phyloP scores from a whole-genome alignment of 257 asterid genomes.

The Nicotiana tabacum region DNA sequence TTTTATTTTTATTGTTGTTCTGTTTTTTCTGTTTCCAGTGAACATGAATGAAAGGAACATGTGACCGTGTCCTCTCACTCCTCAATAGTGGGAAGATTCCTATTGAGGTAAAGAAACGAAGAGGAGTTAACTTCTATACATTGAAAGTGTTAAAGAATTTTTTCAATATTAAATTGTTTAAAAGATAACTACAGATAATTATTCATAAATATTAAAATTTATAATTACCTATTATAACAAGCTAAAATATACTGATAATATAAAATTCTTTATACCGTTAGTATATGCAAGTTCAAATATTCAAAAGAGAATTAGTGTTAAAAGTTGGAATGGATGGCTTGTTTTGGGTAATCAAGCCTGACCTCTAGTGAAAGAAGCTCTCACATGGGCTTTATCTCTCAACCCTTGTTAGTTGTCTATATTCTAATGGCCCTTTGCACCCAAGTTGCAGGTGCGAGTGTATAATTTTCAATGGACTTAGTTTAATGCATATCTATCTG shows the following conservation, averaged over 20 bases:
- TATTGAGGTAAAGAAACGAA: not conserved
- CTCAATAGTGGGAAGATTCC: conserved; percentile 24
- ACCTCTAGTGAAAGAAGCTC: conserved; percentile 13
- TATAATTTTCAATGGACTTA: conserved; percentile 18
- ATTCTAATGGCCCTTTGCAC: conserved; percentile 14
- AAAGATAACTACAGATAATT: too few species aligned
- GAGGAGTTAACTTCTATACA: not conserved
- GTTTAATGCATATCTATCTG: conserved; percentile 25
- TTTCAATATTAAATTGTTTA: too few species aligned
- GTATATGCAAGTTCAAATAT: too few species aligned
- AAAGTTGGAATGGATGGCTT: conserved; percentile 25
- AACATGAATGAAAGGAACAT: not conserved
- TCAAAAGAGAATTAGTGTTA: not conserved
- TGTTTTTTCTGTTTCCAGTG: not conserved
- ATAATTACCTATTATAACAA: too few species aligned
- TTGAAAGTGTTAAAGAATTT: too few species aligned
- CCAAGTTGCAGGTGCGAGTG: not conserved
- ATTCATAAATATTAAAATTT: too few species aligned
- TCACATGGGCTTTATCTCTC: conserved; percentile 16
- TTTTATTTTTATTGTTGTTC: not conserved
- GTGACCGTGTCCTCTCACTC: conserved; percentile 4
- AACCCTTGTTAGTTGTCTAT: conserved; percentile 9
- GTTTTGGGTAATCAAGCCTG: conserved; percentile 6
- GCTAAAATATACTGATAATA: too few species aligned
- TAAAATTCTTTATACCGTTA: too few species aligned